A percentile compares a stretch with the other conserved stretches of the same genome.
phyloP scores from a whole-genome alignment of 2,329 filamentous ascomycete genomes.

The Neofusicoccum sp. region DNA sequence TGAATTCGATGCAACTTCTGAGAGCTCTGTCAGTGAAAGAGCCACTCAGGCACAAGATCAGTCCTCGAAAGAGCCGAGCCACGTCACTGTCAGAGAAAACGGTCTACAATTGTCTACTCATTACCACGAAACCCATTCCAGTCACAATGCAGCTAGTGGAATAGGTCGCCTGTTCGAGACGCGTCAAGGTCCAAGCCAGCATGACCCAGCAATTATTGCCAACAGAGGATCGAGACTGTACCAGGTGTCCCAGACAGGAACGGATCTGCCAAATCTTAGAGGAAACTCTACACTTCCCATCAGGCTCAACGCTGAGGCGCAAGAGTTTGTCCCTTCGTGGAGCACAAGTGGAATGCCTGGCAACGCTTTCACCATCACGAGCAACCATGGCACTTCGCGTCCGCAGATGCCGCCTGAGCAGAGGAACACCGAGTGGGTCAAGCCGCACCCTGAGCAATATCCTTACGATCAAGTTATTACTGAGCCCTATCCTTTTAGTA shows the following conservation, averaged over 20 bases:
- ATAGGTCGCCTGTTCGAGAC: too few relatives aligned
- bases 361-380: not conserved
- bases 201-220: not conserved
- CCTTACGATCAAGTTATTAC: not conserved
- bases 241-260: not conserved
- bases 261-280: not conserved
- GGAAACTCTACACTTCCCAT: not conserved
- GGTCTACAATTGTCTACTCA: not conserved
- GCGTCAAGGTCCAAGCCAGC: too few relatives aligned
- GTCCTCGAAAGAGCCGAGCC: not conserved
- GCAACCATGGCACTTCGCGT: not conserved
- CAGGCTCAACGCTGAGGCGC: constrained; percentile 9
- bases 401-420: constrained; percentile 1
- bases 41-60: not conserved
- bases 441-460: not conserved
- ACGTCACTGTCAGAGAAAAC: not conserved
- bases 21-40: not conserved
- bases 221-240: not conserved
- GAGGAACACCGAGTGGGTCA: not conserved
- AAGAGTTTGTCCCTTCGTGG: constrained; percentile 9
- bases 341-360: not conserved
- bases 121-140: not conserved
- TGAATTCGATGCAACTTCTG: too few relatives aligned
- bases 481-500: not conserved
- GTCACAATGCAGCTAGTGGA: not conserved